These are phyloP conservation scores for Myxozyma mucilagina DNA, from an alignment of 805 yeast species.

Conservation along the genomic window DNA sequence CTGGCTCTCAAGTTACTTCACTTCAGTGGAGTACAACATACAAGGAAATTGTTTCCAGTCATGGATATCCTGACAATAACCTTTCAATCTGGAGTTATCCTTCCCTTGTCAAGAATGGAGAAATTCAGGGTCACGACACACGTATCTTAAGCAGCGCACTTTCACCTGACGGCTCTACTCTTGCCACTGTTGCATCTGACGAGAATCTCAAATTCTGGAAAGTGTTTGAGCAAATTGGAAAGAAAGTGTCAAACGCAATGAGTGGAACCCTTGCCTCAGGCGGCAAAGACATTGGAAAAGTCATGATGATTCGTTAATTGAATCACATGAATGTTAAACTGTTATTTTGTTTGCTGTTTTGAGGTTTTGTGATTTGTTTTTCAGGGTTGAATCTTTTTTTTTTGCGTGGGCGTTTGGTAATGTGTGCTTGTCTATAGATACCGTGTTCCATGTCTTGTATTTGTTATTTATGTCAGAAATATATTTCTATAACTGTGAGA, in stretches of 20 bases:
- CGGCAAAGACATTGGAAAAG: slow-evolving; percentile 52
- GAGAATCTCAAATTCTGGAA: slow-evolving; percentile 95
- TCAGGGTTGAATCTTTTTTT: background rate
- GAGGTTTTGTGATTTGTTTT: background rate
- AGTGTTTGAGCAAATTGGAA: slow-evolving; percentile 63
- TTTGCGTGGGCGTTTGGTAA: slow-evolving; percentile 6
- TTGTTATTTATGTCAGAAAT: too few species aligned
- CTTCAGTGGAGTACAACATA: slow-evolving; percentile 72
- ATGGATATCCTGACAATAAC: slow-evolving; percentile 87
- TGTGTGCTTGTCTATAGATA: slow-evolving; percentile 1
- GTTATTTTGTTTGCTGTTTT: background rate
- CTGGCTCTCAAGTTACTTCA: slow-evolving; percentile 94
- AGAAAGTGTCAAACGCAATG: slow-evolving; percentile 38
- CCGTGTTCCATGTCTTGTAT: background rate
- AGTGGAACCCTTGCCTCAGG: slow-evolving; percentile 38
- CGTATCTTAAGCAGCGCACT: slow-evolving; percentile 79
- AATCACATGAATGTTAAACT: background rate
- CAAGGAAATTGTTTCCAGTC: slow-evolving; percentile 85
- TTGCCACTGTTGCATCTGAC: slow-evolving; percentile 95
- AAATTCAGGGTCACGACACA: slow-evolving; percentile 87
- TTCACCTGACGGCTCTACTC: slow-evolving; percentile 85
- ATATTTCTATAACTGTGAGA: too few species aligned
- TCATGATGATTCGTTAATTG: slow-evolving; percentile 52
- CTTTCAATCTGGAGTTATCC: slow-evolving; percentile 85
- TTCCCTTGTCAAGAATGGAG: slow-evolving; percentile 81